These are phyloP conservation scores for Hygrophorus pudorinus DNA, from an alignment of 768 basidiomycete species.

Conservation along the genomic window DNA sequence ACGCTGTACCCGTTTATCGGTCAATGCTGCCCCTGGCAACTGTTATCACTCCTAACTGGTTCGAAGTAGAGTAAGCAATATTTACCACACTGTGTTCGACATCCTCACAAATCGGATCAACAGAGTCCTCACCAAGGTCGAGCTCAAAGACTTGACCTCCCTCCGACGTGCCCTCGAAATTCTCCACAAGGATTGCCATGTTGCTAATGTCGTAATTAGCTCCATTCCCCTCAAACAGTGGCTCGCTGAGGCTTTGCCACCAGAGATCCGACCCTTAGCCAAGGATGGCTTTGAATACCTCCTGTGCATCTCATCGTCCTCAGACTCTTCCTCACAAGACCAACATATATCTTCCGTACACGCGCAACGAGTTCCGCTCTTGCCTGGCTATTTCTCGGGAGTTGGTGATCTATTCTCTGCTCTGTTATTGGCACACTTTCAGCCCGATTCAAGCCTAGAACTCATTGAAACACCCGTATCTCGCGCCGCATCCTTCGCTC, in stretches of 20 bases:
- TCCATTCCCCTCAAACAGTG: slow-evolving; percentile 68
- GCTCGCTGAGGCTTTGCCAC: slow-evolving; percentile 47
- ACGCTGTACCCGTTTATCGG: slow-evolving; percentile 82
- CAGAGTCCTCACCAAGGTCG: slow-evolving; percentile 68
- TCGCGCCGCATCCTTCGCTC: slow-evolving; percentile 53
- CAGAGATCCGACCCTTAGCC: slow-evolving; percentile 27
- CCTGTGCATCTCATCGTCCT: slow-evolving; percentile 72
- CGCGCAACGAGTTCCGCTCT: slow-evolving; percentile 61
- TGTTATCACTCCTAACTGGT: slow-evolving; percentile 97
- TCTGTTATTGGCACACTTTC: slow-evolving; percentile 75
- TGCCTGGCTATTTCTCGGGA: slow-evolving; percentile 91
- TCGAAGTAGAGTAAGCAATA: slow-evolving; percentile 80
- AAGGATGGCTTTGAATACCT: slow-evolving; percentile 38
- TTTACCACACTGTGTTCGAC: slow-evolving; percentile 19
- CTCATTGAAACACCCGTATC: slow-evolving; percentile 27
- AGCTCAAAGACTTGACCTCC: slow-evolving; percentile 56
- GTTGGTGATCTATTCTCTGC: slow-evolving; percentile 97
- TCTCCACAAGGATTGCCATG: slow-evolving; percentile 65
- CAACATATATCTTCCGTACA: slow-evolving; percentile 38
- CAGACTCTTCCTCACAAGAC: slow-evolving; percentile 13
- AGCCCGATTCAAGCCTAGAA: slow-evolving; percentile 16
- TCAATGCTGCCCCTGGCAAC: slow-evolving; percentile 74
- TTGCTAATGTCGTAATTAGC: slow-evolving; percentile 86
- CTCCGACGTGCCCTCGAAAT: slow-evolving; percentile 58
- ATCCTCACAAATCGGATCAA: slow-evolving; percentile 3